phyloP scores from a whole-genome alignment of 331 rosid species.

The Arachis monticola region DNA sequence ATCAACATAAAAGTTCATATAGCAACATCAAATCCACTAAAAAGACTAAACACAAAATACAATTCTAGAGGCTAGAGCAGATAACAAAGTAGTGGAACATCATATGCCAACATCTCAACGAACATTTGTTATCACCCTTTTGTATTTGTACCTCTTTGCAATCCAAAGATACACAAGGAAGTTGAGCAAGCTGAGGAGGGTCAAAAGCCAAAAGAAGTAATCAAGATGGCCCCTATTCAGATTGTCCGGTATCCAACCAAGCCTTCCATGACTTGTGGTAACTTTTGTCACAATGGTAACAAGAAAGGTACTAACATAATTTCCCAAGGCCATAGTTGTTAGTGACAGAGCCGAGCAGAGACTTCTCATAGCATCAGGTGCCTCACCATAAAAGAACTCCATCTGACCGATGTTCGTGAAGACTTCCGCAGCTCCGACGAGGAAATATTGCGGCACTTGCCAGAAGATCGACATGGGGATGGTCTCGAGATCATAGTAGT shows the following conservation, averaged over 20 bases:
- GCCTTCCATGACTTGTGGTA: constrained; percentile 45
- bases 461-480: constrained; percentile 71
- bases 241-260: constrained; percentile 59
- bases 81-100: neutral
- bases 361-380: constrained; percentile 57
- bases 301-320: constrained; percentile 46
- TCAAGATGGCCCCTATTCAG: constrained; percentile 58
- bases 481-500: constrained; percentile 51
- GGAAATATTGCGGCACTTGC: constrained; percentile 77
- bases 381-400: constrained; percentile 54
- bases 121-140: constrained; percentile 21
- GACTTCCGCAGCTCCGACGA: constrained; percentile 48
- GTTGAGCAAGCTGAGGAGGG: constrained; percentile 46
- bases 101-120: constrained; percentile 7
- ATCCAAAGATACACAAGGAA: constrained; percentile 44
- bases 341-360: constrained; percentile 51
- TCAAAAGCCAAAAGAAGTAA: constrained; percentile 52
- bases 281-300: constrained; percentile 40
- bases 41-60: neutral
- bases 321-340: constrained; percentile 48
- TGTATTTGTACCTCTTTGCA: constrained; percentile 47
- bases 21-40: neutral
- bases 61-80: neutral
- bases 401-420: constrained; percentile 50
- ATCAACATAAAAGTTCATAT: neutral